Conservation (phyloP, 345 rosid genomes). For the Chamaenerion angustifolium region DNA sequence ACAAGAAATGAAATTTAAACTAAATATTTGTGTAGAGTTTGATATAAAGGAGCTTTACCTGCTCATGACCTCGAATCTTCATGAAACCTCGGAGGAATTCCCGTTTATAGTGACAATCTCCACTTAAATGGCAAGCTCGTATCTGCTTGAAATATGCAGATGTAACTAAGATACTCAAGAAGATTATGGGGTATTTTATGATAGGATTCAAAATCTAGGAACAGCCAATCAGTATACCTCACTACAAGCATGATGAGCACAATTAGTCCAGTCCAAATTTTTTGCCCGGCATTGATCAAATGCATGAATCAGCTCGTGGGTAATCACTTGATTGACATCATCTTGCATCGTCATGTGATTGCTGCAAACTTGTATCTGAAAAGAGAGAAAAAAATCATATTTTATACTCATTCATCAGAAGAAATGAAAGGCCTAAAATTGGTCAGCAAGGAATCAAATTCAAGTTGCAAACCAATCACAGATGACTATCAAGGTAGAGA, state of each 20-base stretch:
- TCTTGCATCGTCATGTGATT: slow-evolving; percentile 63
- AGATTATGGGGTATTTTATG: too few relatives aligned
- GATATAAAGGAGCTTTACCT: slow-evolving; percentile 30
- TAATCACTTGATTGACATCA: slow-evolving; percentile 74
- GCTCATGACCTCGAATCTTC: slow-evolving; percentile 80
- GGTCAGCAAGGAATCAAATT: too few relatives aligned
- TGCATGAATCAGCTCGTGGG: slow-evolving; percentile 85
- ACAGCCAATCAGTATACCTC: slow-evolving; percentile 36
- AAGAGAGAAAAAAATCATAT: slow-evolving; percentile 1
- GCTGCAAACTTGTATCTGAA: slow-evolving; percentile 67
- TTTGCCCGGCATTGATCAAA: slow-evolving; percentile 81
- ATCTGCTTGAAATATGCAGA: slow-evolving; percentile 28
- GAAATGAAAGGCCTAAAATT: not conserved
- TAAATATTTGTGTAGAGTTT: not conserved
- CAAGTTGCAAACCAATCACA: too few relatives aligned
- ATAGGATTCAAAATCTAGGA: not conserved
- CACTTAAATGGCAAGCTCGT: slow-evolving; percentile 84
- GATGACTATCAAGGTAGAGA: too few relatives aligned
- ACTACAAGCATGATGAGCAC: slow-evolving; percentile 95
- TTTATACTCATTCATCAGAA: not conserved
- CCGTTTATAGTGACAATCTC: slow-evolving; percentile 86
- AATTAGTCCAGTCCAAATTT: slow-evolving; percentile 73
- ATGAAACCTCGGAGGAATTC: slow-evolving; percentile 62
- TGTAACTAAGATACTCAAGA: not conserved
- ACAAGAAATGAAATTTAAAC: too few relatives aligned